Percentiles rank a stretch among this genome's conserved stretches.
These are phyloP conservation scores for Salvia hispanica DNA, from an alignment of 257 asterid genomes.

Conservation along the genomic window DNA sequence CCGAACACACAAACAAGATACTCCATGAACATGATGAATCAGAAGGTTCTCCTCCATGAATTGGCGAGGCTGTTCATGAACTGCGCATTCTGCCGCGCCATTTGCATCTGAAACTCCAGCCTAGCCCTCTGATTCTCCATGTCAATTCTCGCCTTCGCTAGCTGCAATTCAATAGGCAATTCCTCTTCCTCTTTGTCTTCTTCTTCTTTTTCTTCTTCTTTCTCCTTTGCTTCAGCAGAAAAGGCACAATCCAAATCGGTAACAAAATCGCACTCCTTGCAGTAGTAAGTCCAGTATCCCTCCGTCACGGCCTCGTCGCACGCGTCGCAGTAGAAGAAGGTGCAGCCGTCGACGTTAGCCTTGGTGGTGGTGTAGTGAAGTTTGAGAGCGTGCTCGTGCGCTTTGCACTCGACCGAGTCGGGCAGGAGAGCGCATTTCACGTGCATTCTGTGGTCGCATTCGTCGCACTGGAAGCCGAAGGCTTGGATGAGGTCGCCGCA, in stretches of 20 bases:
- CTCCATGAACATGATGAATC: no score
- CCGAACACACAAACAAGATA: no score
- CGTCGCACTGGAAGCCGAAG: conserved; percentile 39
- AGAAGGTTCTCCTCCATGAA: background rate
- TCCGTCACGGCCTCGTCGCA: conserved; percentile 32
- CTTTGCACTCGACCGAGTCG: conserved; percentile 39
- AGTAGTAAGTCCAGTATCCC: conserved; percentile 44
- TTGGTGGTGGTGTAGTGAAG: conserved; percentile 23
- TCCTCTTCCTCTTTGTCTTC: background rate
- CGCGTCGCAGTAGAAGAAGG: conserved; percentile 30
- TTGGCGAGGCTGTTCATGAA: background rate
- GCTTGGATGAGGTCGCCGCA: conserved; percentile 35
- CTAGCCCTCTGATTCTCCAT: background rate
- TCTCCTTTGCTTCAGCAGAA: conserved; percentile 22
- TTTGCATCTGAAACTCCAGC: conserved; percentile 11
- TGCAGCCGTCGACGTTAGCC: background rate
- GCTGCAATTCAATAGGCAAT: background rate
- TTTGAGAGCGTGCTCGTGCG: conserved; percentile 42
- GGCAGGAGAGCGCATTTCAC: conserved; percentile 50
- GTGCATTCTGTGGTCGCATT: conserved; percentile 42
- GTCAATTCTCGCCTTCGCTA: background rate
- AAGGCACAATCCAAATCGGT: conserved; percentile 43
- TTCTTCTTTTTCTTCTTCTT: background rate
- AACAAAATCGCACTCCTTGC: conserved; percentile 38
- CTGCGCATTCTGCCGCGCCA: conserved; percentile 5